Base-by-base conservation (phyloP, 2,329 filamentous ascomycete genomes). In the Shiraia sp. region DNA sequence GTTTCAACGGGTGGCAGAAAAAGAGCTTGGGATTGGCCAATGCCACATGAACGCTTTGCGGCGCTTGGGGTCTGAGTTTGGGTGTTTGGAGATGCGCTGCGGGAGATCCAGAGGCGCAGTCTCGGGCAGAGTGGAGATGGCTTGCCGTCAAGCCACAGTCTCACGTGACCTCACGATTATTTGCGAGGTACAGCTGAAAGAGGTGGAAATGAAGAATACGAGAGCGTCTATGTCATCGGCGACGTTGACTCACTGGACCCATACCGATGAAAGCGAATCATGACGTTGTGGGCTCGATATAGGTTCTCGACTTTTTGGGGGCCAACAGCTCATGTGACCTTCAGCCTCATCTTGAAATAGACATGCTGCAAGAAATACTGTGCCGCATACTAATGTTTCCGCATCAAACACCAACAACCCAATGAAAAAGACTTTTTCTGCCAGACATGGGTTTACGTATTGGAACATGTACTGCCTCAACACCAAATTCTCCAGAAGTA, bases 1-100 rank as follows among this genome's bases (percentile, higher is more conserved):
- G 53, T 52, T 50, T 55, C 42, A 45, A 32, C 30, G 44, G 31
- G 33, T 42, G 60, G 59, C 60, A 64, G 56, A 63, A 63, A 63
- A 42, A 45, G 15, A n/a, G 13, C 2, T 8, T 4, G 6, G 32
- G n/a, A 61, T 62, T 62, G 57, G 57, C 34, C 28, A 30, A 10
- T 8, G 14, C 27, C 13, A 37, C 22, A 41, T 45, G 48, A 41
- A 36, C 26, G 27, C 24, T 36, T 42, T 42, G 45, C 34, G 24
- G 43, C 42, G 23, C 39, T n/a, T 32, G 25, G 12, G 22, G 40
- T 34, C 47, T 42, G 25, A 22, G 19, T 22, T 42, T n/a, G 32
- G 27, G 13, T 19, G 40, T 39, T 47, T 45, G 34, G 47, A 38
- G 41, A 30, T 40, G 44, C 40, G 42, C 40, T 32, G 24, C 15